These are phyloP conservation scores for Fusarium azukiicola DNA, from an alignment of 2,329 filamentous ascomycete species.

Conservation along the genomic window DNA sequence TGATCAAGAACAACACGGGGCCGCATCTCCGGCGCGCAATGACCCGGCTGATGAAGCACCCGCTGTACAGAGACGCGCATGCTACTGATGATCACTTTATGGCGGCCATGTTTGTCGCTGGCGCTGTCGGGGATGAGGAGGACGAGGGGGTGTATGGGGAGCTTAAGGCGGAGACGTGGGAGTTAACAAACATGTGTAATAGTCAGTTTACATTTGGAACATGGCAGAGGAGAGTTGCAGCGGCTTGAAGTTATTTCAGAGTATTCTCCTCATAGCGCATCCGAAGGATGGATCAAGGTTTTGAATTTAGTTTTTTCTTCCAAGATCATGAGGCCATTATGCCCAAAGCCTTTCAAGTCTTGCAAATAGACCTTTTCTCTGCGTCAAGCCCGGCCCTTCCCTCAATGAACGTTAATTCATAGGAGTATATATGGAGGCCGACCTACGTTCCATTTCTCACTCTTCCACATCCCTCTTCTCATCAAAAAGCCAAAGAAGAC, in stretches of 20 bases:
- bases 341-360: too few relatives aligned
- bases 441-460: too few relatives aligned
- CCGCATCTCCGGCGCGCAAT: conserved; percentile 75
- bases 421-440: too few relatives aligned
- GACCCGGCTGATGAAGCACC: conserved; percentile 84
- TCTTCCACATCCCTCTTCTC: too few relatives aligned
- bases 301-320: too few relatives aligned
- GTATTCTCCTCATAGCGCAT: too few relatives aligned
- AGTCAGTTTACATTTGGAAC: conserved; percentile 77
- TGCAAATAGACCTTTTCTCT: too few relatives aligned
- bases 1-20: conserved; percentile 64
- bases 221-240: conserved; percentile 37
- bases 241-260: background rate
- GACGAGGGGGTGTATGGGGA: conserved; percentile 66
- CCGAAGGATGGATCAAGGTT: too few relatives aligned
- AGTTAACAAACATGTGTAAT: conserved; percentile 83
- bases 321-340: too few relatives aligned
- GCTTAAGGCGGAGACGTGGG: conserved; percentile 82
- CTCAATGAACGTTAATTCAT: too few relatives aligned
- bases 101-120: conserved; percentile 82
- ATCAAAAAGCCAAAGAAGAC: too few relatives aligned
- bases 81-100: conserved; percentile 87
- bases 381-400: too few relatives aligned
- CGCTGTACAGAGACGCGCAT: conserved; percentile 83
- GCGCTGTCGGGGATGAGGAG: conserved; percentile 71